phyloP scores from a whole-genome alignment of 2,329 filamentous ascomycete species.

The Fusarium tanahbumbuense region DNA sequence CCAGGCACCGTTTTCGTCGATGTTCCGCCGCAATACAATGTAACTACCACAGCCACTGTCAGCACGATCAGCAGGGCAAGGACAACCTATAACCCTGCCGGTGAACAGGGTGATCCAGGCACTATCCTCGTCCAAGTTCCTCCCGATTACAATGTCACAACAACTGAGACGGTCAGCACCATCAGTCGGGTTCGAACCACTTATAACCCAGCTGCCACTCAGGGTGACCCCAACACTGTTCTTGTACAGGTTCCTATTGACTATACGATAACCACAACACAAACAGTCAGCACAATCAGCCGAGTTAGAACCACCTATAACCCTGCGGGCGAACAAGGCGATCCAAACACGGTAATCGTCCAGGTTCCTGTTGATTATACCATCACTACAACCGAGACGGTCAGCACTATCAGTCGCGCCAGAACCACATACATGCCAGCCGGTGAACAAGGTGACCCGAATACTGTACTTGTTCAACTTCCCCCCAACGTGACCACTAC shows the following conservation, averaged over 20 bases:
- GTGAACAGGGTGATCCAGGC: constrained; percentile 12
- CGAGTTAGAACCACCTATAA: too few relatives aligned
- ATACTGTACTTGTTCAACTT: constrained; percentile 4
- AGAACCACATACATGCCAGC: neutral
- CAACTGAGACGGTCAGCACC: constrained; percentile 8
- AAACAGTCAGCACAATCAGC: neutral
- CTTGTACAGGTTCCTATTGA: neutral
- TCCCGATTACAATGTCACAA: constrained; percentile 8
- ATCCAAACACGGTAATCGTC: neutral
- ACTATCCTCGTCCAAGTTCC: constrained; percentile 15
- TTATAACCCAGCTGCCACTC: constrained; percentile 8
- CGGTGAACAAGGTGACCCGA: too few relatives aligned
- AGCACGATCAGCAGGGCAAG: constrained; percentile 8
- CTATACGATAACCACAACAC: neutral
- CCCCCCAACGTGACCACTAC: neutral
- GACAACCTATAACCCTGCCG: constrained; percentile 16
- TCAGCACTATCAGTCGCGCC: neutral
- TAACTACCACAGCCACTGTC: constrained; percentile 9
- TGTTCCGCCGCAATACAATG: constrained; percentile 14
- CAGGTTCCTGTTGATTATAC: neutral
- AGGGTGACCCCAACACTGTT: constrained; percentile 24
- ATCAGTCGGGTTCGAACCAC: constrained; percentile 12
- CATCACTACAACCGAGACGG: neutral
- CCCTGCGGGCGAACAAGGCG: neutral
- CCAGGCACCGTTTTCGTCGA: constrained; percentile 20